phyloP scores from a whole-genome alignment of 164 flowering plant species.

The Piper longum region DNA sequence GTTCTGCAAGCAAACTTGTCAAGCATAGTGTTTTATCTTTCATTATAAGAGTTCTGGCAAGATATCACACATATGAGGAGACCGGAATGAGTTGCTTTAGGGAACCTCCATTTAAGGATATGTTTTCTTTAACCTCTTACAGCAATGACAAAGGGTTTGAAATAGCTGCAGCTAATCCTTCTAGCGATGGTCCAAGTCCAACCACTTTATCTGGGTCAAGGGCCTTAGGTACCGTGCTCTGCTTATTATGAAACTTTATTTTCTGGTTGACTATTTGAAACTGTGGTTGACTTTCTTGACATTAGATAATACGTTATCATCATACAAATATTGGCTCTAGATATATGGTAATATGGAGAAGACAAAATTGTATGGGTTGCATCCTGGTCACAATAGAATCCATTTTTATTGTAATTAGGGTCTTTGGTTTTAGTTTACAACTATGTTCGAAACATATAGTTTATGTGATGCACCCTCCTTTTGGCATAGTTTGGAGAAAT shows the following conservation, averaged over 20 bases:
- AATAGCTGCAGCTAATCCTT: constrained; percentile 14
- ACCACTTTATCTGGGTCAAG: constrained; percentile 13
- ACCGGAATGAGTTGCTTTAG: constrained; percentile 69
- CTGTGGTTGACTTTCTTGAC: constrained; percentile 3
- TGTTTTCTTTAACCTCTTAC: constrained; percentile 34
- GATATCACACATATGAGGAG: constrained; percentile 43
- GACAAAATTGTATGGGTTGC: too few species aligned
- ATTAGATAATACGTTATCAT: not conserved
- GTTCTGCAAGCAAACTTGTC: constrained; percentile 44
- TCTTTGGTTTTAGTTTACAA: not conserved
- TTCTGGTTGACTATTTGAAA: not conserved
- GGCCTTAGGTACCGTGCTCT: constrained; percentile 31
- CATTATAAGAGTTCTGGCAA: constrained; percentile 43
- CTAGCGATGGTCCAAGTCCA: constrained; percentile 17
- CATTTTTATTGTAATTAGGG: not conserved
- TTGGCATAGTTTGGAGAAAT: too few species aligned
- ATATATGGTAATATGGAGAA: too few species aligned
- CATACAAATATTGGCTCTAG: too few species aligned
- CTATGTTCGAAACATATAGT: too few species aligned
- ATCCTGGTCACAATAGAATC: not conserved
- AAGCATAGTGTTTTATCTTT: constrained; percentile 65
- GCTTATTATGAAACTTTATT: not conserved
- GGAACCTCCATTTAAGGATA: constrained; percentile 43
- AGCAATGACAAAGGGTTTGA: constrained; percentile 22
- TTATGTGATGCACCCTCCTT: too few species aligned